phyloP scores from a whole-genome alignment of 257 asterid genomes.

The Ilex asprella region DNA sequence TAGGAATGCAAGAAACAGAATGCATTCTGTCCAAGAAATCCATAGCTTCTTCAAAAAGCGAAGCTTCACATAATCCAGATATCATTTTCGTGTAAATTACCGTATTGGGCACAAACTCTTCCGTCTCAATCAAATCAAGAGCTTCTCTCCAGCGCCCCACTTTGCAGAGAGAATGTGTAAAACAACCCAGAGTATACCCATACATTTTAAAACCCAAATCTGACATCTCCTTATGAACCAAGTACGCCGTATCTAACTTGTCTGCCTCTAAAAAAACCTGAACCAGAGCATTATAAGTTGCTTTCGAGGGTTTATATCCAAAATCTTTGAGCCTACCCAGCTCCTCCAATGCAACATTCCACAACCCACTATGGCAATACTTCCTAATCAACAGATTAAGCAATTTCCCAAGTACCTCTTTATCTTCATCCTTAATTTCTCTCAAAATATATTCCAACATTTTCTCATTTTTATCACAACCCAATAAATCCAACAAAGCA shows the following conservation, averaged over 20 bases:
- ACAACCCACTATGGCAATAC: conserved; percentile 70
- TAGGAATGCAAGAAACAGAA: conserved; percentile 68
- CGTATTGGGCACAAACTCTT: conserved; percentile 71
- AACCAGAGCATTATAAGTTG: conserved; percentile 64
- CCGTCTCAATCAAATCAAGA: conserved; percentile 71
- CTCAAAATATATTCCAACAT: conserved; percentile 36
- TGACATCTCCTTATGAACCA: conserved; percentile 80
- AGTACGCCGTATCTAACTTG: conserved; percentile 57
- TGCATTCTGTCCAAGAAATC: conserved; percentile 77
- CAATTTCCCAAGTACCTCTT: conserved; percentile 62
- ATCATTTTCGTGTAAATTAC: conserved; percentile 76
- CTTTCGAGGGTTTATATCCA: conserved; percentile 67
- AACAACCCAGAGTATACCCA: conserved; percentile 49
- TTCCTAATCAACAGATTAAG: conserved; percentile 72
- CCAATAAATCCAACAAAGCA: conserved; percentile 60
- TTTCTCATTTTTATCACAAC: conserved; percentile 26
- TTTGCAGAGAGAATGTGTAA: conserved; percentile 56
- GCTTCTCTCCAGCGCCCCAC: conserved; percentile 89
- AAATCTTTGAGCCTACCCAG: conserved; percentile 78
- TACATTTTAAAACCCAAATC: conserved; percentile 64
- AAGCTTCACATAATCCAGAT: conserved; percentile 84
- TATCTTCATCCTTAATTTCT: conserved; percentile 60
- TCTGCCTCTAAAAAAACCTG: conserved; percentile 65
- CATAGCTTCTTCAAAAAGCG: conserved; percentile 92
- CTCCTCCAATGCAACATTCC: conserved; percentile 91